Conservation (phyloP, 1,284 basidiomycete genomes). For the Mycena citricolor region DNA sequence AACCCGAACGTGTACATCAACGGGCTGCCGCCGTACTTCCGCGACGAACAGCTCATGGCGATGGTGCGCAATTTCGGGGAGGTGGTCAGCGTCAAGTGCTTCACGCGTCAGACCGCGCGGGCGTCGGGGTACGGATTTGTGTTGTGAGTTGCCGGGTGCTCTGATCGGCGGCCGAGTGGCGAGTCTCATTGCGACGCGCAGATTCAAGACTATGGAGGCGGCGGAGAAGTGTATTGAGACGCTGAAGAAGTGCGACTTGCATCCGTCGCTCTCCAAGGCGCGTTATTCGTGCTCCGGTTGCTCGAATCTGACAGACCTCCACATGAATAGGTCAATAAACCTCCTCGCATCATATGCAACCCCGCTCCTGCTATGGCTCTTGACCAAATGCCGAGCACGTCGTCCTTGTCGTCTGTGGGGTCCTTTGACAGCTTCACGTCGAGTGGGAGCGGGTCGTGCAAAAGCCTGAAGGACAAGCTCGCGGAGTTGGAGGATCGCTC, state of each 20-base stretch:
- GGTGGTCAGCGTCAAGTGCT: slow-evolving; percentile 59
- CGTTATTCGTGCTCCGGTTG: slow-evolving; percentile 1
- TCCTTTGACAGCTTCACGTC: slow-evolving; percentile 5
- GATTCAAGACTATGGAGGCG: slow-evolving; percentile 60
- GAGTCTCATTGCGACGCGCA: slow-evolving; percentile 33
- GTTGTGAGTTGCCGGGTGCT: slow-evolving; percentile 48
- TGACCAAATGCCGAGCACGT: no score
- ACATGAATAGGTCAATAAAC: slow-evolving; percentile 67
- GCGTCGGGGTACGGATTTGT: slow-evolving; percentile 79
- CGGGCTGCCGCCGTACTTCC: slow-evolving; percentile 60
- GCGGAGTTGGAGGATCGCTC: slow-evolving; percentile 59
- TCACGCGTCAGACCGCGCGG: slow-evolving; percentile 57
- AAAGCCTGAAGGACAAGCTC: slow-evolving; percentile 66
- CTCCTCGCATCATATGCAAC: slow-evolving; percentile 56
- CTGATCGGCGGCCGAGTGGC: slow-evolving; percentile 2
- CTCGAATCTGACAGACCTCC: not conserved
- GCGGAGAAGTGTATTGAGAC: slow-evolving; percentile 70
- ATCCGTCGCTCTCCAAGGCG: slow-evolving; percentile 67
- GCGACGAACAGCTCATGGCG: slow-evolving; percentile 58
- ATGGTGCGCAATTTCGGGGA: slow-evolving; percentile 55
- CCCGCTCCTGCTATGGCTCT: slow-evolving; percentile 5
- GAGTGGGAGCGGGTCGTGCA: not conserved
- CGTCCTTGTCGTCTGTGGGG: slow-evolving; percentile 11
- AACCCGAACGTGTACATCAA: slow-evolving; percentile 66
- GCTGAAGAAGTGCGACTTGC: slow-evolving; percentile 66